Conservation (phyloP, 2,329 filamentous ascomycete genomes). For the Lecanicillium sp. region DNA sequence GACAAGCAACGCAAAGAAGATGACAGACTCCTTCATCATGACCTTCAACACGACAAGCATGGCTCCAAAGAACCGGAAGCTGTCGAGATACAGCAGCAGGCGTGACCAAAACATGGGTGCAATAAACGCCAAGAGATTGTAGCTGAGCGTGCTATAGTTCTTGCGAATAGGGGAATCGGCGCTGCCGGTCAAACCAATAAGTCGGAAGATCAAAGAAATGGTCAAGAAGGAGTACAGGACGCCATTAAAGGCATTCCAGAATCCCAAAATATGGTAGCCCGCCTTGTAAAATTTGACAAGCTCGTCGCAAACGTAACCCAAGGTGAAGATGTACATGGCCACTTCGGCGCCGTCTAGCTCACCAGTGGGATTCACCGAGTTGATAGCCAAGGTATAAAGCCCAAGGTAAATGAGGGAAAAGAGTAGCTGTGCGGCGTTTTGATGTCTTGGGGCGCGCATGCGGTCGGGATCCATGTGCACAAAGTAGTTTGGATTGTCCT, state of each 20-base stretch:
- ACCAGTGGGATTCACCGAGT: constrained; percentile 80
- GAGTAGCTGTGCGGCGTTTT: constrained; percentile 81
- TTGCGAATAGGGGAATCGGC: constrained; percentile 36
- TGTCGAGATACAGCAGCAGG: constrained; percentile 85
- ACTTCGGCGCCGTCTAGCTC: constrained; percentile 79
- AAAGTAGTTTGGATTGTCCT: constrained; percentile 69
- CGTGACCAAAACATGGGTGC: constrained; percentile 97
- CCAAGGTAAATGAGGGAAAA: constrained; percentile 76
- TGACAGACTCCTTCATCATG: constrained; percentile 89
- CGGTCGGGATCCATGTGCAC: constrained; percentile 86
- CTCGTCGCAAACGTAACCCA: constrained; percentile 87
- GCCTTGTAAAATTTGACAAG: constrained; percentile 87
- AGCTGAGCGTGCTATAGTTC: constrained; percentile 71
- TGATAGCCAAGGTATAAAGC: constrained; percentile 85
- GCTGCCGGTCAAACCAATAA: constrained; percentile 64
- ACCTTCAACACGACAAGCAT: constrained; percentile 97
- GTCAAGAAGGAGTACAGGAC: constrained; percentile 72
- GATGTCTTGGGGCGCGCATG: constrained; percentile 86
- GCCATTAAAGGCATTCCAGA: constrained; percentile 95
- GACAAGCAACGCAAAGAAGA: constrained; percentile 87
- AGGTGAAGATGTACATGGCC: constrained; percentile 81
- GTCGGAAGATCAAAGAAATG: constrained; percentile 68
- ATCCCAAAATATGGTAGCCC: constrained; percentile 81
- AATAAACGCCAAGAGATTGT: constrained; percentile 88
- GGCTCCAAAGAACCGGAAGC: constrained; percentile 89